A percentile compares a stretch with the other conserved stretches of the same genome.
Conservation (phyloP, 805 yeast species). For the Suhomyces tanzawaensis region DNA sequence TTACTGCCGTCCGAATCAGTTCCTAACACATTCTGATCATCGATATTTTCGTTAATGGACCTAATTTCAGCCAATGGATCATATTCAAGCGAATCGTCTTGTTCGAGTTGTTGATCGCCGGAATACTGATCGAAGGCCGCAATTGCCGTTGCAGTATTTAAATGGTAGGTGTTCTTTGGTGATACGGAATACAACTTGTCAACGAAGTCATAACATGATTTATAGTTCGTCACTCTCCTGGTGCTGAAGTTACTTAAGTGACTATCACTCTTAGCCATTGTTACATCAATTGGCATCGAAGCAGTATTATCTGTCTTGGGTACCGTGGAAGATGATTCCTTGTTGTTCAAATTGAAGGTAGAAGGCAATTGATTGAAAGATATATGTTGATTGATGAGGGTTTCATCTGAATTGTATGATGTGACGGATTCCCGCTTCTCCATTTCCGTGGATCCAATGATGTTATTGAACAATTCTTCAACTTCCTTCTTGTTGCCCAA, state of each 20-base stretch:
- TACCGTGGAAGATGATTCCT: not conserved
- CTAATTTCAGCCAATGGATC: slow-evolving; percentile 7
- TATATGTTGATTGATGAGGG: slow-evolving; percentile 10
- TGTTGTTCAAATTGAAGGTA: slow-evolving; percentile 9
- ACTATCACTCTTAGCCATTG: slow-evolving; percentile 2
- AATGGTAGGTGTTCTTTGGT: slow-evolving; percentile 39
- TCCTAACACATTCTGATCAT: not conserved
- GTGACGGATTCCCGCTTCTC: slow-evolving; percentile 11
- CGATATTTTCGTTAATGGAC: slow-evolving; percentile 7
- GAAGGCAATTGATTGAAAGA: slow-evolving; percentile 13
- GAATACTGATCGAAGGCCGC: slow-evolving; percentile 18
- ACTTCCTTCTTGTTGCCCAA: slow-evolving; percentile 10
- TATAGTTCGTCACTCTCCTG: slow-evolving; percentile 8
- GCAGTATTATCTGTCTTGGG: too few species aligned
- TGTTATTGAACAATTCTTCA: slow-evolving; percentile 8
- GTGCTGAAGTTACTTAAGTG: not conserved
- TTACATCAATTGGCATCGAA: not conserved
- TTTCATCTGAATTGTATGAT: slow-evolving; percentile 16
- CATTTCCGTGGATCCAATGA: slow-evolving; percentile 6
- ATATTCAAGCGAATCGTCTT: slow-evolving; percentile 8
- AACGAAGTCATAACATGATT: slow-evolving; percentile 25
- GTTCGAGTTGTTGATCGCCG: slow-evolving; percentile 5
- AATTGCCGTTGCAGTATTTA: slow-evolving; percentile 25
- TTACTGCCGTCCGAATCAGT: not conserved
- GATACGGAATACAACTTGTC: slow-evolving; percentile 40